Evolutionary conservation across 106 monocot genomes (phyloP).

Genomic region (Allium sativum): DNA sequence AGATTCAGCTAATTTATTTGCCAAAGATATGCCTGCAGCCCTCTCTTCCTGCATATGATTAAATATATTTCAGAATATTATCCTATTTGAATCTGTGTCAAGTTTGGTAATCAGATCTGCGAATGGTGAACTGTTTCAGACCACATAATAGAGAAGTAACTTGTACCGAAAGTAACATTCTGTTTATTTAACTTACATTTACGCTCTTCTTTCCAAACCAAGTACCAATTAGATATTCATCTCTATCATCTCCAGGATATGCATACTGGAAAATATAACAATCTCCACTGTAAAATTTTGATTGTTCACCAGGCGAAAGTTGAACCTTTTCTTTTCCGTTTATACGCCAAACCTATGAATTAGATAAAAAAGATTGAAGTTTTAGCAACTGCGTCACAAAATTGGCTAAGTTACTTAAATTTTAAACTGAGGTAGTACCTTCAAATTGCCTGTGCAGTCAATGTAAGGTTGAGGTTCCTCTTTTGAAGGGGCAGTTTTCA

Average conservation of each 20-base stretch:
- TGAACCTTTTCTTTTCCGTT: conserved; percentile 66
- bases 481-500: conserved; percentile 73
- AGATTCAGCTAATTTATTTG: conserved; percentile 65
- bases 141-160: no score
- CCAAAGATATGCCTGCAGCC: conserved; percentile 49
- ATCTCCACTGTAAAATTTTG: conserved; percentile 92
- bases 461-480: conserved; percentile 95
- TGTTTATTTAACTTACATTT: conserved; percentile 29
- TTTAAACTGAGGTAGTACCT: conserved; percentile 41
- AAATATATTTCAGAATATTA: conserved; percentile 7
- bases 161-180: no score
- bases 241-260: conserved; percentile 83
- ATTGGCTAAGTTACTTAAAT: neutral
- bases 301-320: conserved; percentile 72
- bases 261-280: conserved; percentile 98
- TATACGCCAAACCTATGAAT: conserved; percentile 78
- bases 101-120: neutral
- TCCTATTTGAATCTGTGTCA: neutral
- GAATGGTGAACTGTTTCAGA: neutral
- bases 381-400: no score
- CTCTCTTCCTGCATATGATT: conserved; percentile 61
- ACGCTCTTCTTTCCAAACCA: conserved; percentile 93
- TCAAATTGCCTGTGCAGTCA: conserved; percentile 92
- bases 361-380: neutral
- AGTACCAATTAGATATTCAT: conserved; percentile 87